Conservation (phyloP, 2,329 filamentous ascomycete species). For the Diaporthe eres region DNA sequence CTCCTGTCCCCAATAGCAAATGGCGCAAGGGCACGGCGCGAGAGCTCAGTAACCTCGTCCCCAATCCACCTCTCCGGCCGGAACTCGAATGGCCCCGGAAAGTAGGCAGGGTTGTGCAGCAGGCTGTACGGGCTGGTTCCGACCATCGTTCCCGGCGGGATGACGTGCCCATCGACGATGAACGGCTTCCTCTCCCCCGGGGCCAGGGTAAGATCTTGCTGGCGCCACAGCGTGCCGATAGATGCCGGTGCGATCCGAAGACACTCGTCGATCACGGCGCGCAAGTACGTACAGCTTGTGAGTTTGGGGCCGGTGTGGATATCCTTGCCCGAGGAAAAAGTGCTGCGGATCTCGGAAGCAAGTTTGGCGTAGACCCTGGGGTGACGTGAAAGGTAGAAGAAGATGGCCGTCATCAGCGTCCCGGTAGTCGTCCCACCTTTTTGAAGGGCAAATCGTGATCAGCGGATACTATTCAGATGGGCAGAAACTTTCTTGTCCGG, state of each 20-base stretch:
- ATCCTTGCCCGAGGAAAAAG: conserved; percentile 5
- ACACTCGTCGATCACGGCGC: conserved; percentile 37
- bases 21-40: conserved; percentile 49
- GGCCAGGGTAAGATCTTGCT: conserved; percentile 18
- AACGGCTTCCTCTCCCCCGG: conserved; percentile 8
- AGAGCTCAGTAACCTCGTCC: background rate
- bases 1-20: conserved; percentile 53
- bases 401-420: conserved; percentile 13
- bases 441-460: too few relatives aligned
- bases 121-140: conserved; percentile 34
- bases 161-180: conserved; percentile 21
- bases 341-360: conserved; percentile 15
- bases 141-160: conserved; percentile 37
- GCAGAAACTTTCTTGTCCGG: too few relatives aligned
- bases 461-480: too few relatives aligned
- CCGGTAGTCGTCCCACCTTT: too few relatives aligned
- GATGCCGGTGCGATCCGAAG: conserved; percentile 34
- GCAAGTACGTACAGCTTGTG: conserved; percentile 1
- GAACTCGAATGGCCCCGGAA: conserved; percentile 37
- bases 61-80: conserved; percentile 32
- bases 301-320: background rate
- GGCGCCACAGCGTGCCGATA: conserved; percentile 29
- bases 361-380: background rate
- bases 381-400: conserved; percentile 8
- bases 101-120: conserved; percentile 53